Evolutionary conservation across 257 asterid species (phyloP).

Genomic region (Plantago elongata): DNA sequence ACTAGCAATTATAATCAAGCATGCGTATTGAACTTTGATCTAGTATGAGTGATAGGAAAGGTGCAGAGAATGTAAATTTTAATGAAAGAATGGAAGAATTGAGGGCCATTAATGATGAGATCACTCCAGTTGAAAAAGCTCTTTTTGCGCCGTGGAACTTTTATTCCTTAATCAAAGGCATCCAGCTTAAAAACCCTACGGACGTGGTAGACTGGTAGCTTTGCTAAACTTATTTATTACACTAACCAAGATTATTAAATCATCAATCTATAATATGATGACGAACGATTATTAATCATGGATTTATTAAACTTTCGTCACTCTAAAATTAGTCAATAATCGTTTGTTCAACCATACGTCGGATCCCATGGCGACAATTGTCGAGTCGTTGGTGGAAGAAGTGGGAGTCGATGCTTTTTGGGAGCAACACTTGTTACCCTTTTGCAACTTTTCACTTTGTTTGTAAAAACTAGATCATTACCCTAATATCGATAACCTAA

Average conservation of each 20-base stretch:
- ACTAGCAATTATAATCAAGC: too few relatives aligned
- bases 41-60: too few relatives aligned
- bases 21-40: too few relatives aligned
- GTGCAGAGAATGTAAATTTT: too few relatives aligned
- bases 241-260: background rate
- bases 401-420: background rate
- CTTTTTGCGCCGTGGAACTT: constrained; percentile 5
- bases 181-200: background rate
- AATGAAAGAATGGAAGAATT: too few relatives aligned
- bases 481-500: too few relatives aligned
- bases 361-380: background rate
- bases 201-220: background rate
- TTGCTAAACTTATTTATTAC: background rate
- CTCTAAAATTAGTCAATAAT: background rate
- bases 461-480: too few relatives aligned
- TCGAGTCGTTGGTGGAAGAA: background rate
- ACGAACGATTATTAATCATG: background rate
- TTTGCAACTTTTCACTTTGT: too few relatives aligned
- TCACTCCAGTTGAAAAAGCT: background rate
- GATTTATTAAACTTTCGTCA: background rate
- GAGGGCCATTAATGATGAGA: too few relatives aligned
- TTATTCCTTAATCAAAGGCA: constrained; percentile 5
- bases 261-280: background rate
- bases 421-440: too few relatives aligned
- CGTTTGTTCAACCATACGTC: background rate